Base-by-base conservation (phyloP, 805 yeast species). In the Clavispora vitiphila region DNA sequence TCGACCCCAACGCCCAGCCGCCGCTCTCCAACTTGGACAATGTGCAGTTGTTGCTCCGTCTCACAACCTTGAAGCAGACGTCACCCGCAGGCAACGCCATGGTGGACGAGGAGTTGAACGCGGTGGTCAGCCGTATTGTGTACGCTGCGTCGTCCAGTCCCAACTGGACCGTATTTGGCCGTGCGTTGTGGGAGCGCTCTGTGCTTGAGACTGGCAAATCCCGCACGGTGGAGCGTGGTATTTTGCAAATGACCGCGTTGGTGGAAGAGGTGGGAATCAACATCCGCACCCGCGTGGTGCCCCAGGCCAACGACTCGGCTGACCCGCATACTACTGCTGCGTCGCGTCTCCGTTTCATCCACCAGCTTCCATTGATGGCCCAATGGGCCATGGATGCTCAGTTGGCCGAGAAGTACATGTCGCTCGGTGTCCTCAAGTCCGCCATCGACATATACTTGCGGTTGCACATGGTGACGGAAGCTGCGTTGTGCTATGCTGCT, bases 141-240 rank as follows among this genome's bases (percentile, higher is more conserved):
- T 76, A 76, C 60, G 71, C 74, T 9, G 55, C 57, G 4, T 64
- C 67, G 4, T 43, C 42, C 12, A 49, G 65, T 1, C 73, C 77
- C 14, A 84, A 86, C 60, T 89, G 96, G 89, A 64, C 85, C 1
- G 60, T 91, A 3, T 88, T 81, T 54, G 78, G 90, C 2, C 72
- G 90, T 47, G 85, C 95, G 0, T 67, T 93, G 34, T 93, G 97
- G 96, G 86, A 83, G 55, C 77, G 98, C 59, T 87, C 96, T 7
- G 54, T 86, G 16, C 67, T 90, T 27, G 99, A 93, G 60, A 77
- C 96, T 0, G 72, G 74, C 38, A 81, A 80, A 50, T 80, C 95
- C 1, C 81, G 85, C 57, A 91, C 97, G 1, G 83, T 91, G 19
- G 98, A 93, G 64, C 76, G 99, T 59, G 98, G 98, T 38, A 81